Conservation (phyloP, 2,329 filamentous ascomycete genomes). For the Colletotrichum paranaense region DNA sequence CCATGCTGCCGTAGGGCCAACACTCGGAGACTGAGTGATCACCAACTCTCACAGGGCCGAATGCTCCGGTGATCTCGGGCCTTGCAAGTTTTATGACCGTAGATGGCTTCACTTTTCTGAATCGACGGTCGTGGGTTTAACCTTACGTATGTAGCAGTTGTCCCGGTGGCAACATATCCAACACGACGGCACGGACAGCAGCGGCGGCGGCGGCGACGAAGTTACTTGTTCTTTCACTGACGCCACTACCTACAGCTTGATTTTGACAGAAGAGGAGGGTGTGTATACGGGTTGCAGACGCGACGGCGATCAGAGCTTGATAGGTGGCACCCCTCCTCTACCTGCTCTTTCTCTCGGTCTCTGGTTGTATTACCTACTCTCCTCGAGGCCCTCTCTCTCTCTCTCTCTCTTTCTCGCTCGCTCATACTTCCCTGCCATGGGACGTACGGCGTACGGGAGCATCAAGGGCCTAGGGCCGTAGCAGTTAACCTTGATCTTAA, state of each 20-base stretch:
- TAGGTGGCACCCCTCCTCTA: conserved; percentile 2
- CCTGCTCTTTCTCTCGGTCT: background rate
- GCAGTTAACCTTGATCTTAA: conserved; percentile 7
- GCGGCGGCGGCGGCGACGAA: background rate
- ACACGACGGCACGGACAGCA: background rate
- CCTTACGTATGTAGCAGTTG: conserved; percentile 15
- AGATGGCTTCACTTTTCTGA: background rate
- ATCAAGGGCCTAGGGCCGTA: conserved; percentile 1
- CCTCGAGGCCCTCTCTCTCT: background rate
- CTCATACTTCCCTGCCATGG: conserved; percentile 15
- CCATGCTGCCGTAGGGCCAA: background rate
- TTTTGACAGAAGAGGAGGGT: background rate
- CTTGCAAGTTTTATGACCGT: background rate
- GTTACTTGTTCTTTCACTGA: background rate
- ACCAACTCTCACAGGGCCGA: background rate
- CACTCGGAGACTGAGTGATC: conserved; percentile 3
- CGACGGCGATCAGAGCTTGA: conserved; percentile 29
- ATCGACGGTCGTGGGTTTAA: background rate
- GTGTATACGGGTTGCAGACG: conserved; percentile 19
- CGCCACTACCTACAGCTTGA: background rate
- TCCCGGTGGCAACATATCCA: background rate
- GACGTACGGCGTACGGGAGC: background rate
- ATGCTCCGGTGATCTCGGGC: conserved; percentile 9
- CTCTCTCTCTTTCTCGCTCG: background rate
- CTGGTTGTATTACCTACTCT: background rate